Base-by-base conservation (phyloP, 78 protist genomes). In the Cyanophora paradoxa region DNA sequence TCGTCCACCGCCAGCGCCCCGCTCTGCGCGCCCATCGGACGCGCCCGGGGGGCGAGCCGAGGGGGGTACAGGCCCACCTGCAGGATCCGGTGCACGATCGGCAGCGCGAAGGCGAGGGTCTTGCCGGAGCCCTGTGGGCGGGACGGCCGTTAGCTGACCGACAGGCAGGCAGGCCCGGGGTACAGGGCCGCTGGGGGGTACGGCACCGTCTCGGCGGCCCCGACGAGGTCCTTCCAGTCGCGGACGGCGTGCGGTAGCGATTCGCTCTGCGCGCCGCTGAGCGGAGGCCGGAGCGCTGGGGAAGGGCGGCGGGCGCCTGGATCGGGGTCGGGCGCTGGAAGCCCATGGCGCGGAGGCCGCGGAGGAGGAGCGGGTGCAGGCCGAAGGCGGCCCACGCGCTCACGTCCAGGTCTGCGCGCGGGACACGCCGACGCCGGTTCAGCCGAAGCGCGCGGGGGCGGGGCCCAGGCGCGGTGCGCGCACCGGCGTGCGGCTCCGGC, bases 31-130 rank as follows among this genome's bases (percentile, higher is more conserved):
- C n/a, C n/a, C n/a, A n/a, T n/a, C n/a, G n/a, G n/a, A n/a, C n/a
- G n/a, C n/a, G n/a, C n/a, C n/a, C n/a, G n/a, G n/a, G n/a, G n/a
- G n/a, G n/a, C n/a, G n/a, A n/a, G n/a, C n/a, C n/a, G 11, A 0
- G 10, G 24, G 10, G 33, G 41, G 10, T 8, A 19, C 37, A 13
- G 10, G 22, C 39, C 22, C 56, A 1, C 40, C 44, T 42, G 40
- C 17, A 69, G 28, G 16, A 78, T 7, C 11, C 33, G 64, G 4
- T 67, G 66, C 24, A 79, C n/a, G 30, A 82, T 76, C 70, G 94
- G 94, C 20, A 90, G 68, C 30, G 83, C 87, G 61, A 90, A 90
- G n/a, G 92, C 90, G 17, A 90, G 78, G 20, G 94, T 90, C 74
- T 90, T 90, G 33, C 94, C 94, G 3, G 90, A 84, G 54, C 94